These are phyloP conservation scores for Aspergillus sp. DNA, from an alignment of 2,329 filamentous ascomycete species.

Conservation along the genomic window DNA sequence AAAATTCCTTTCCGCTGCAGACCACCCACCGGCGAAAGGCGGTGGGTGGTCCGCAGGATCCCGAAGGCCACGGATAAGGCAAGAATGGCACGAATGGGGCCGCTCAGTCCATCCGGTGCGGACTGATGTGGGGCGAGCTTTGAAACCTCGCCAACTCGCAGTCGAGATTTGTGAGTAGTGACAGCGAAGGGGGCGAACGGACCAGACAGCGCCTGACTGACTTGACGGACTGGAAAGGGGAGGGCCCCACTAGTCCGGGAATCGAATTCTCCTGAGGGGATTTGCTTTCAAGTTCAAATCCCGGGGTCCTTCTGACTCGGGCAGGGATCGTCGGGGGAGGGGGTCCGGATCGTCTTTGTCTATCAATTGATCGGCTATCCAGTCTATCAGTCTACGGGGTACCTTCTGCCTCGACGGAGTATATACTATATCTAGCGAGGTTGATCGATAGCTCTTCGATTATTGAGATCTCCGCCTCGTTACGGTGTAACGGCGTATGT, in stretches of 20 bases:
- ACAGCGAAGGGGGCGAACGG: no score
- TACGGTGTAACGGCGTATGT: no score
- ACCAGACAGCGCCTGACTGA: background rate
- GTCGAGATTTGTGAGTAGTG: no score
- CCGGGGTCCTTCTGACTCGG: background rate
- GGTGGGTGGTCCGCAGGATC: no score
- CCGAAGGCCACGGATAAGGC: no score
- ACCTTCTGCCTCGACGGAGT: no score
- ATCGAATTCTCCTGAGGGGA: background rate
- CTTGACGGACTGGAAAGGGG: no score
- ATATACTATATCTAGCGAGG: no score
- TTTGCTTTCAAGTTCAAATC: background rate
- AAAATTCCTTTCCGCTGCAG: no score
- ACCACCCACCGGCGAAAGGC: no score
- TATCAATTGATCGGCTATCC: background rate
- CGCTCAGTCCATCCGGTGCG: slow-evolving; percentile 3
- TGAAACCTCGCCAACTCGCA: background rate
- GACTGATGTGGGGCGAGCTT: background rate
- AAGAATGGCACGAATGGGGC: background rate
- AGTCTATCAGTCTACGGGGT: background rate
- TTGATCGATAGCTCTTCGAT: no score
- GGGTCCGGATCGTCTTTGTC: background rate
- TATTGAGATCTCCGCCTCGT: no score
- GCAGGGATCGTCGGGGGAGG: slow-evolving; percentile 1
- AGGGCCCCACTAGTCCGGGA: background rate